Evolutionary conservation across 768 basidiomycete genomes (phyloP), one percentile per base, ranked within the genome.

Genomic region (Albatrellus ellisii): DNA sequence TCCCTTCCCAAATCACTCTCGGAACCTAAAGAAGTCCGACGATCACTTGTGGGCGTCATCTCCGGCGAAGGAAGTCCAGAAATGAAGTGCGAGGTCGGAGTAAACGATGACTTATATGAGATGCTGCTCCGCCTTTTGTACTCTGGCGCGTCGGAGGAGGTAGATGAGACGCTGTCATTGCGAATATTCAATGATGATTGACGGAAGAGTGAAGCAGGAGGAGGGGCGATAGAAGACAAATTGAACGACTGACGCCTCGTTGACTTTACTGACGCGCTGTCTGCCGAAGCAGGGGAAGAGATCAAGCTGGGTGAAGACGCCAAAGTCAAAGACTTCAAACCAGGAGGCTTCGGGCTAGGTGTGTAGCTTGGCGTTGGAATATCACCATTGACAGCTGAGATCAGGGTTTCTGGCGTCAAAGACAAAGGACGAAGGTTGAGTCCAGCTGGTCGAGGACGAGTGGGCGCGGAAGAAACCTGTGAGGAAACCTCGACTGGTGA

Each of bases 31-130:
- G 72, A 56, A 22, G 62, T 67, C 15, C 62, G 64, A 33, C 56
- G 62, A 9, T 73, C 69, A 27, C 65, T 67, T 11, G 69, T 77
- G 4, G 80, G 85, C 0, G 84, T 86, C 65, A 75, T 67, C 53
- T 79, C 82, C 10, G 82, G 85, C 0, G 82, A 84, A 1, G 80
- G 81, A 11, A 84, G 62, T 22, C 71, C 72, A 10, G 66, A 56
- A 32, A 61, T 54, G 27, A 64, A 62, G 4, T 47, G 55, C 22
- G 79, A 76, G 24, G 64, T 58, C n/a, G n/a, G n/a, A n/a, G n/a
- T n/a, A n/a, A n/a, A n/a, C n/a, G n/a, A n/a, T n/a, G n/a, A n/a
- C 52, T 75, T 79, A 65, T 88, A 88, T 1, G 76, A 75, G 41
- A 88, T 85, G 59, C 80, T 84, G 59, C 82, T 83, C 33, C 77